Percentiles rank a stretch among this genome's conserved stretches.
Evolutionary conservation across 169 alveolate species (phyloP).

Genomic region (Plasmodium malariae): DNA sequence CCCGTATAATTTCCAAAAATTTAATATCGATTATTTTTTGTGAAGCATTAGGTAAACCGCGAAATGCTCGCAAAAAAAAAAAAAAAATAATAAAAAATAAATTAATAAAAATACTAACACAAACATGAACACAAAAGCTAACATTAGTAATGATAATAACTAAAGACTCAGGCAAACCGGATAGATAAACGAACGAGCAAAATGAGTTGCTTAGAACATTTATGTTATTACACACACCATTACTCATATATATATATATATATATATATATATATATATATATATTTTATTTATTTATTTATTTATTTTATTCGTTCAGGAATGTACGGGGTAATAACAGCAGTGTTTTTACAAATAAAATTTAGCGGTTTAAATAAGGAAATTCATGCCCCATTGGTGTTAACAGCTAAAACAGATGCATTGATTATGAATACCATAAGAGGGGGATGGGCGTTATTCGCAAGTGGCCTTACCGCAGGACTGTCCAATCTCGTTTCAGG

Average conservation of each 20-base stretch:
- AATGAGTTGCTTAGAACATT: no score
- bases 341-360: constrained; percentile 81
- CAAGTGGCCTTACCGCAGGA: constrained; percentile 99
- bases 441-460: constrained; percentile 97
- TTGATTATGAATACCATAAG: constrained; percentile 80
- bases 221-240: no score
- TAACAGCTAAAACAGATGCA: constrained; percentile 66
- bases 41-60: constrained; percentile 99
- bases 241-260: no score
- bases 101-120: not conserved
- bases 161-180: no score
- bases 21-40: constrained; percentile 98
- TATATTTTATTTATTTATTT: not conserved
- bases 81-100: constrained; percentile 79
- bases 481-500: constrained; percentile 98
- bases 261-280: not conserved
- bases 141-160: no score
- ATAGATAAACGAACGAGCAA: no score
- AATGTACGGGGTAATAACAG: constrained; percentile 86
- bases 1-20: constrained; percentile 99
- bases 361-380: constrained; percentile 80
- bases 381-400: constrained; percentile 80
- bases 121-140: no score
- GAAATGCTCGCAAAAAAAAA: constrained; percentile 86
- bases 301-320: constrained; percentile 20